Base-by-base conservation (phyloP, 257 asterid genomes). In the Linaria vulgaris region DNA sequence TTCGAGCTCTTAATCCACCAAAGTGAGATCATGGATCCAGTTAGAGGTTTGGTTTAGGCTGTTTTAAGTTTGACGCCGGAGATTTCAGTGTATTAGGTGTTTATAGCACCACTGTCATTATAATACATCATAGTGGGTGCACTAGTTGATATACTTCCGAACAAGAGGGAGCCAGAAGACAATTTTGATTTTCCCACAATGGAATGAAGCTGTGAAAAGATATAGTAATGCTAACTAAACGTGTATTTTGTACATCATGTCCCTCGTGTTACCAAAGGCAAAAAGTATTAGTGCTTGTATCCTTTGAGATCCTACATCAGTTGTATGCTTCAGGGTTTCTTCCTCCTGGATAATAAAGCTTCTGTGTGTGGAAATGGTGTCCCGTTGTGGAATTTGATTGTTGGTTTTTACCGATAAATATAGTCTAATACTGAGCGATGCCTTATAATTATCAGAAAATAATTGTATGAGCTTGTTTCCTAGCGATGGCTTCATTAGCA, bases 1-100 rank as follows among this genome's bases (percentile, higher is more conserved):
- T 60, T 12, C 62, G 47, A 58, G 66, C 51, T 16, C 53, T 9
- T 49, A 52, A 49, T 60, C 63, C 43, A 15, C 61, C 67, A 49
- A 59, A 34, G 41, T 34, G 11, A 34, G 41, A 11, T 34, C 41
- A 34, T 3, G 41, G 41, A 34, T 34, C 41, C 41, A 34, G 41
- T 7, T 34, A 34, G n/a, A 34, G 41, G 9, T 34, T 34, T 4
- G 5, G 41, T 6, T 27, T 34, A 34, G 41, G 41, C 10, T 34
- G 5, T 34, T 44, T 44, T 12, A n/a, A n/a, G n/a, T n/a, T n/a
- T n/a, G n/a, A n/a, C n/a, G n/a, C n/a, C 50, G 38, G 22, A 34
- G 12, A 23, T 46, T 27, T 22, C 17, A 25, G 21, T 43, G 21
- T 62, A 52, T 17, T 14, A 14, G 30, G 5, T 24, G 24, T 43